Conservation (phyloP, 768 basidiomycete species). For the Fomitopsis pulvina region DNA sequence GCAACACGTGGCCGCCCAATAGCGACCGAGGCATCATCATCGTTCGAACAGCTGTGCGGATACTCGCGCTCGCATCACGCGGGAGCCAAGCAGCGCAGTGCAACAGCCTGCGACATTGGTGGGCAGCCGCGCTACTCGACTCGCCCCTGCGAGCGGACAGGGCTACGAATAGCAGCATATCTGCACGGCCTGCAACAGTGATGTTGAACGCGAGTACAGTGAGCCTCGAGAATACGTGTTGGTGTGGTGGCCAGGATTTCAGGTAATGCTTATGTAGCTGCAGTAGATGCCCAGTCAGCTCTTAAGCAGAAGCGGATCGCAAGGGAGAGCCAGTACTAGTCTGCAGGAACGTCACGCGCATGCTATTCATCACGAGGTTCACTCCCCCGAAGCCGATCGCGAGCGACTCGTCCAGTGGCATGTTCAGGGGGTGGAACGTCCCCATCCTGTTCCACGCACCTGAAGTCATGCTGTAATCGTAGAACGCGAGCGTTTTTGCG, state of each 20-base stretch:
- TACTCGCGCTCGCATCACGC: no score
- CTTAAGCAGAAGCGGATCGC: not conserved
- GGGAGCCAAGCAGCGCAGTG: no score
- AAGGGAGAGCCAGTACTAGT: conserved; percentile 44
- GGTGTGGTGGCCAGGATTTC: conserved; percentile 87
- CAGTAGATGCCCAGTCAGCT: not conserved
- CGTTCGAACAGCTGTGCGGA: no score
- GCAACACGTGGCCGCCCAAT: no score
- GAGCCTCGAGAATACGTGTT: conserved; percentile 75
- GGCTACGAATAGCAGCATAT: no score
- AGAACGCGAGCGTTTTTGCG: conserved; percentile 73
- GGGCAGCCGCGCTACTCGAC: no score
- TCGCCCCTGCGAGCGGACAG: conserved; percentile 57
- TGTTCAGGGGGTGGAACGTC: conserved; percentile 78
- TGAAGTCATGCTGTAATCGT: conserved; percentile 79
- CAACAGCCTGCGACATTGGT: no score
- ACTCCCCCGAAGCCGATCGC: conserved; percentile 60
- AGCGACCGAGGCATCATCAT: no score
- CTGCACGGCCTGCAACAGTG: no score
- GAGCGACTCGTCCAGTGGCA: conserved; percentile 68
- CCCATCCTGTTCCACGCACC: conserved; percentile 58
- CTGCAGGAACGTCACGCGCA: conserved; percentile 71
- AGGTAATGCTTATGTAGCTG: conserved; percentile 61
- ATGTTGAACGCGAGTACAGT: conserved; percentile 67
- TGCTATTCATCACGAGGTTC: conserved; percentile 74